Base-by-base conservation (phyloP, 83 land plant species). In the Diphasiastrum complanatum region DNA sequence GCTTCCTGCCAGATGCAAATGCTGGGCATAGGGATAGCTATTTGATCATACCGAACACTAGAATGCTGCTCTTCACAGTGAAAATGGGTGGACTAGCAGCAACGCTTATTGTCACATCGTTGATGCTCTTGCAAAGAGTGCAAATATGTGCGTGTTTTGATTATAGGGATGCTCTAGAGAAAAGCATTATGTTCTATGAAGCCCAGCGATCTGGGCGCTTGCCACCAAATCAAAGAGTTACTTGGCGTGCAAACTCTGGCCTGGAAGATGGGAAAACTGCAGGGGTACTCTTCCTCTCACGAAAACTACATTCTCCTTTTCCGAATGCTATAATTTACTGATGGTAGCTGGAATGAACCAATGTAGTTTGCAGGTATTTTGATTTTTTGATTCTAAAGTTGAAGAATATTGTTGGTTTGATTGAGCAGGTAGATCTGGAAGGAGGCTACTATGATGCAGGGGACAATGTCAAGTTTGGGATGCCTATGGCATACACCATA, bases 381-480 rank as follows among this genome's bases (percentile, higher is more conserved):
- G 24, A 0, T 30, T 4, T 16, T 3, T 2, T 11, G 33, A 6
- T 16, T 14, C 19, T 16, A 18, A 0, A 20, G 27, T 0, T 16
- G 24, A 25, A 6, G 0, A 16, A 25, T 4, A 4, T 19, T 4
- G 28, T 16, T 2, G 11, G 11, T 33, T 33, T 30, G 22, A 3
- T 14, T 33, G 20, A 2, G 10, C 47, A 90, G 96, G 84, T 86
- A 37, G 83, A 86, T 73, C 74, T 90, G 27, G 88, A 77, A 5
- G 96, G 96, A 67, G 96, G 96, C 11, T 90, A 86, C 65, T 83
- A 86, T 48, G 92, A 86, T 47, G 91, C 91, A 29, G 91, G 91
- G 18, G 91, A 86, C 66, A 86, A 86, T 65, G 91, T 86, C 65
- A 89, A 89, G 73, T 89, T 86, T 60, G 96, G 96, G 2, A 54